Evolutionary conservation across 805 yeast species (phyloP).

Genomic region (Candida xiaguanensis): DNA sequence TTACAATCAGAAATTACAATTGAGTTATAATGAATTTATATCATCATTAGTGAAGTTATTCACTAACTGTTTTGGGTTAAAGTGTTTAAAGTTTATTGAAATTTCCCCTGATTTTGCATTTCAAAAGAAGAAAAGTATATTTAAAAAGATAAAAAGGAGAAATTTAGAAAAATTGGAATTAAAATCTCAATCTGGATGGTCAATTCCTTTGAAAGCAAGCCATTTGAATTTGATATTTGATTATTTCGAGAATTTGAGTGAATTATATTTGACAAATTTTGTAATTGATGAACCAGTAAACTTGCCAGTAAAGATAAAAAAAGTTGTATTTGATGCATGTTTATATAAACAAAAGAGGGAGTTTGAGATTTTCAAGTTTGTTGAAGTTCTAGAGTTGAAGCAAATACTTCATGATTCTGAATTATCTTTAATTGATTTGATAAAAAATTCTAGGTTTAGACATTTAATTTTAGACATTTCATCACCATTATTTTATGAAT

Average conservation of each 20-base stretch:
- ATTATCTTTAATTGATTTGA: constrained; percentile 47
- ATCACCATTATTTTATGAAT: constrained; percentile 40
- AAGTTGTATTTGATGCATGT: constrained; percentile 20
- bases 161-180: constrained; percentile 31
- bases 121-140: constrained; percentile 13
- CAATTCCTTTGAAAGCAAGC: constrained; percentile 44
- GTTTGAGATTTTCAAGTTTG: constrained; percentile 38
- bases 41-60: constrained; percentile 28
- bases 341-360: constrained; percentile 14
- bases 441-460: constrained; percentile 28
- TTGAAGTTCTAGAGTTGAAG: constrained; percentile 32
- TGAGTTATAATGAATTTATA: constrained; percentile 23
- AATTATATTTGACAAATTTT: constrained; percentile 43
- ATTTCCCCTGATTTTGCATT: constrained; percentile 50
- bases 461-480: constrained; percentile 45
- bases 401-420: constrained; percentile 42
- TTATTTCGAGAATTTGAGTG: constrained; percentile 33
- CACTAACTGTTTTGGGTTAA: constrained; percentile 45
- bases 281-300: constrained; percentile 41
- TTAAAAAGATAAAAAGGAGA: constrained; percentile 11
- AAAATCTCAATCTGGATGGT: constrained; percentile 48
- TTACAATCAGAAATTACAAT: constrained; percentile 12
- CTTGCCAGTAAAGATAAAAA: constrained; percentile 22
- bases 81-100: constrained; percentile 37
- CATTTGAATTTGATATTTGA: constrained; percentile 46